phyloP scores from a whole-genome alignment of 2,329 filamentous ascomycete genomes.

The Colletotrichum chrysophilum region DNA sequence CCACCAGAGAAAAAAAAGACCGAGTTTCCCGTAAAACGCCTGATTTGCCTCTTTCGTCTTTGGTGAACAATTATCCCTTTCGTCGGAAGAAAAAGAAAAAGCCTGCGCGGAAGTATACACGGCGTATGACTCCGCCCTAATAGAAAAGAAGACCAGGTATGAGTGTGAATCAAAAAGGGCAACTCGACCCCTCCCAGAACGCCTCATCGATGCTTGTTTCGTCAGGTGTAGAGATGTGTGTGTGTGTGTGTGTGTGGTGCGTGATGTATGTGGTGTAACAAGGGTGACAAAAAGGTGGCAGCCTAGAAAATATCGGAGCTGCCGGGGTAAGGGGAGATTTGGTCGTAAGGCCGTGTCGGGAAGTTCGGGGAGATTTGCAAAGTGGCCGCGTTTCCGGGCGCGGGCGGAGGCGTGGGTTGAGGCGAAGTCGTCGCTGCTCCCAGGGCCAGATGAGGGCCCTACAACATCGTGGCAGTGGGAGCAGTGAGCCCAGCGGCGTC shows the following conservation, averaged over 20 bases:
- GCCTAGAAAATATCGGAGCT: conserved; percentile 6
- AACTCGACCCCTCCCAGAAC: conserved; percentile 4
- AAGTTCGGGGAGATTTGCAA: not conserved
- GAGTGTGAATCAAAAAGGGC: not conserved
- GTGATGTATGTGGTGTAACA: not conserved
- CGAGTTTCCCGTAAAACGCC: not conserved
- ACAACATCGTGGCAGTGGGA: conserved; percentile 48
- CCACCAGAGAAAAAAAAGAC: conserved; percentile 45
- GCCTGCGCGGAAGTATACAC: not conserved
- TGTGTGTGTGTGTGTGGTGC: not conserved
- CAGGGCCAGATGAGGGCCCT: conserved; percentile 9
- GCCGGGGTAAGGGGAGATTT: conserved; percentile 10
- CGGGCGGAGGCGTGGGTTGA: not conserved
- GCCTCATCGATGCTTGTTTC: conserved; percentile 20
- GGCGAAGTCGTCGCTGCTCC: conserved; percentile 27
- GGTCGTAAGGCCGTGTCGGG: conserved; percentile 13
- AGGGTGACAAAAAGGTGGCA: not conserved
- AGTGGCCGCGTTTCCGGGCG: not conserved
- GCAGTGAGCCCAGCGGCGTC: conserved; percentile 34
- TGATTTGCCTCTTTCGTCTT: not conserved
- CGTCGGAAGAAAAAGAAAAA: not conserved
- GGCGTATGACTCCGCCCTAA: not conserved
- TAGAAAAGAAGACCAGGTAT: not conserved
- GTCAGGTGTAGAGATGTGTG: not conserved
- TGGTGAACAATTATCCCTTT: not conserved